These are phyloP conservation scores for Suillus alpinus DNA, from an alignment of 768 basidiomycete species.

Conservation along the genomic window DNA sequence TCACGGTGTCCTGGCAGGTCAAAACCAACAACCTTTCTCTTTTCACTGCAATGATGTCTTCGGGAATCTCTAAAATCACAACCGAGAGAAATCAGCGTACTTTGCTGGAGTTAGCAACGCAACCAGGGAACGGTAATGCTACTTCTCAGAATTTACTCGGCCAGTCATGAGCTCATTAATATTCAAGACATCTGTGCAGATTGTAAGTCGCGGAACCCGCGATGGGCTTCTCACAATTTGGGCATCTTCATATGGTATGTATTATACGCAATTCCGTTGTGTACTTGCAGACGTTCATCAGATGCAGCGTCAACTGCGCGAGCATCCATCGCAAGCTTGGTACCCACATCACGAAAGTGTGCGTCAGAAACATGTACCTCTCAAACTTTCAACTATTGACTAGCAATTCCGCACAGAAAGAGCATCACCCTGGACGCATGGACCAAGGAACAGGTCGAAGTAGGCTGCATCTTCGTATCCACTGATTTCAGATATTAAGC, in stretches of 20 bases:
- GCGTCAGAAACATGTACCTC: constrained; percentile 26
- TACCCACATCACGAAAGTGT: constrained; percentile 93
- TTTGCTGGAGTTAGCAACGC: constrained; percentile 63
- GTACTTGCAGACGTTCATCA: constrained; percentile 9
- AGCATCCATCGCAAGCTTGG: constrained; percentile 93
- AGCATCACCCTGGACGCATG: constrained; percentile 86
- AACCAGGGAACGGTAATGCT: constrained; percentile 78
- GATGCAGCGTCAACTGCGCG: constrained; percentile 74
- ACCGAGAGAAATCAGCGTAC: constrained; percentile 63
- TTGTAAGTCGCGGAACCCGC: constrained; percentile 80
- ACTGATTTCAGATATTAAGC: constrained; percentile 3
- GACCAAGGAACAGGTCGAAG: constrained; percentile 88
- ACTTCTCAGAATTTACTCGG: constrained; percentile 1
- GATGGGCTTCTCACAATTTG: constrained; percentile 88
- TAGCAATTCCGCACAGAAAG: constrained; percentile 52
- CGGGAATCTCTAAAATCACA: constrained; percentile 51
- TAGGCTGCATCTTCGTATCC: constrained; percentile 31
- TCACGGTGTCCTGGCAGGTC: background rate
- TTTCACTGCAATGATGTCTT: constrained; percentile 23
- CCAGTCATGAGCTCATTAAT: constrained; percentile 10
- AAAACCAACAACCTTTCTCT: background rate
- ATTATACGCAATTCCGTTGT: background rate
- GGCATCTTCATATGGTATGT: constrained; percentile 85
- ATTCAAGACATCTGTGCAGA: constrained; percentile 82
- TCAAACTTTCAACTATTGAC: background rate